These are phyloP conservation scores for Chlamydomonas schloesseri DNA, from an alignment of 139 green algal species.

Conservation along the genomic window DNA sequence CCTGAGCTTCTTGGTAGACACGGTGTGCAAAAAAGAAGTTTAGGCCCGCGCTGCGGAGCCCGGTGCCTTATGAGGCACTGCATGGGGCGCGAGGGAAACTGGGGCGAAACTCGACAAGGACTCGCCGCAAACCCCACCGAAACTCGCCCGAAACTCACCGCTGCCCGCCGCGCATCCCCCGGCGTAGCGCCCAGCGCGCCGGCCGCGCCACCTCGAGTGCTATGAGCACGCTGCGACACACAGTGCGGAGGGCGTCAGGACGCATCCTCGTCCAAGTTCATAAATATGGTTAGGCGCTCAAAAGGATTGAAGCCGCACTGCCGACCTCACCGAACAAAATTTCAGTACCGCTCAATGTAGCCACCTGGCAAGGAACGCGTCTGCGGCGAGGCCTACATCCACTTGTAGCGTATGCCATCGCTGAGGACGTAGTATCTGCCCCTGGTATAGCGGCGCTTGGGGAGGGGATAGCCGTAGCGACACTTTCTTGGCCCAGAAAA, in stretches of 20 bases:
- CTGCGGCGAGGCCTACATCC: not conserved
- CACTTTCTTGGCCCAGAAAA: not conserved
- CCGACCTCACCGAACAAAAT: constrained; percentile 1
- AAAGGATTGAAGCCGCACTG: constrained; percentile 9
- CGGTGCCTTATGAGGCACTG: not conserved
- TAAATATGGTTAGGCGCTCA: constrained; percentile 2
- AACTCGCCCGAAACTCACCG: constrained; percentile 16
- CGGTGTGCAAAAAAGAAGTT: not conserved
- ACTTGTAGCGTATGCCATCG: constrained; percentile 9
- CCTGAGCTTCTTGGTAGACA: not conserved
- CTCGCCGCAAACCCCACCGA: constrained; percentile 14
- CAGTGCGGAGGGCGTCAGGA: constrained; percentile 13
- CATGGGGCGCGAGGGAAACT: not conserved
- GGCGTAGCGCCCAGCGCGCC: constrained; percentile 11
- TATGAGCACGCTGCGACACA: not conserved
- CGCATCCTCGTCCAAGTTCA: constrained; percentile 9
- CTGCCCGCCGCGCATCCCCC: constrained; percentile 11
- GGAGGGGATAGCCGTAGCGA: constrained; percentile 10
- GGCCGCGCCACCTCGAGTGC: constrained; percentile 14
- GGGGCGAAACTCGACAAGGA: too few relatives aligned
- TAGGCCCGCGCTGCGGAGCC: not conserved
- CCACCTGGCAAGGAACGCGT: not conserved
- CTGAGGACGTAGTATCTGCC: constrained; percentile 20
- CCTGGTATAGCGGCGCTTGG: constrained; percentile 14
- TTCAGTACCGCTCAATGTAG: constrained; percentile 22